phyloP scores from a whole-genome alignment of 2,329 filamentous ascomycete genomes.

The Sclerotinia subarctica region DNA sequence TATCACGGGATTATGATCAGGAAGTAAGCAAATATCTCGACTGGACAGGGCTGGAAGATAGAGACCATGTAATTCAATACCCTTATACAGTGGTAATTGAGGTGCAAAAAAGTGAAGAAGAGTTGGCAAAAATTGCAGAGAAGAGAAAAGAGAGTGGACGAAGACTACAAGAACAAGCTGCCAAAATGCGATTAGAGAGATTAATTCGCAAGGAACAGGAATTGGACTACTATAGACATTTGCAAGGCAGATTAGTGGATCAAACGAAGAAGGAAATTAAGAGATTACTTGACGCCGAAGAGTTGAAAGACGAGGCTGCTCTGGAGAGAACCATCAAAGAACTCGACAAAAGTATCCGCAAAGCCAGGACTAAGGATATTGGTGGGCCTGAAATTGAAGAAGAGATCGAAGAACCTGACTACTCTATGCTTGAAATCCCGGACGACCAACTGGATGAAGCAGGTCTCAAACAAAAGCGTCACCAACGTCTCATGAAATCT shows the following conservation, averaged over 20 bases:
- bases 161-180: constrained; percentile 89
- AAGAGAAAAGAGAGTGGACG: constrained; percentile 92
- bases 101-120: constrained; percentile 89
- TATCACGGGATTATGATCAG: constrained; percentile 77
- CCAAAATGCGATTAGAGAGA: constrained; percentile 94
- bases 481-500: constrained; percentile 88
- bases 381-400: constrained; percentile 79
- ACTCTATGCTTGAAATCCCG: constrained; percentile 81
- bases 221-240: constrained; percentile 84
- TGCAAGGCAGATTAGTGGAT: constrained; percentile 68
- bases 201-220: constrained; percentile 95
- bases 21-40: constrained; percentile 78
- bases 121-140: constrained; percentile 85
- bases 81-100: constrained; percentile 90
- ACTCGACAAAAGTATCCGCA: constrained; percentile 84
- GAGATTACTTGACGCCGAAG: constrained; percentile 81
- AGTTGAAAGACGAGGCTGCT: constrained; percentile 85
- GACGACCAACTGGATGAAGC: constrained; percentile 94
- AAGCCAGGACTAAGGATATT: constrained; percentile 88
- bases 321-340: constrained; percentile 84
- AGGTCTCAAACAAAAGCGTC: constrained; percentile 84
- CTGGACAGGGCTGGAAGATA: constrained; percentile 87
- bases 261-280: constrained; percentile 89
- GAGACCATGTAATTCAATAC: constrained; percentile 86
- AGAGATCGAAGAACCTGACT: constrained; percentile 74